Evolutionary conservation across 2,329 filamentous ascomycete genomes (phyloP).

Genomic region (Calonectria honghensis): DNA sequence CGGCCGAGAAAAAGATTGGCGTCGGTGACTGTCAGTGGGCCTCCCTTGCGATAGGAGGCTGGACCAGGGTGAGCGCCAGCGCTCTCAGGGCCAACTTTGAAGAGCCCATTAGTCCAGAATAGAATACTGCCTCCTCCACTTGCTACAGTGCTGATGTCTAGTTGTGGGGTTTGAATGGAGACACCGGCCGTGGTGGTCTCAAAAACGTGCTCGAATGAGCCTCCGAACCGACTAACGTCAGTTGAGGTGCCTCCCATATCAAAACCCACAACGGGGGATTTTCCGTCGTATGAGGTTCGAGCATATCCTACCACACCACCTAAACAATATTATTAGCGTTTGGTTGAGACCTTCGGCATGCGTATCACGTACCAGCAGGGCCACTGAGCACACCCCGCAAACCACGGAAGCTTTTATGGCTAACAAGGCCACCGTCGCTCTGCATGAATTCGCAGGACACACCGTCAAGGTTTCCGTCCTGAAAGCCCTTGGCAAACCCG

Average conservation of each 20-base stretch:
- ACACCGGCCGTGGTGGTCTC: slow-evolving; percentile 82
- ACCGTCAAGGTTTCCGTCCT: slow-evolving; percentile 43
- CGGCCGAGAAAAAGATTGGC: slow-evolving; percentile 81
- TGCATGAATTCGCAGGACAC: slow-evolving; percentile 48
- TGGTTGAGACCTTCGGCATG: rapidly evolving
- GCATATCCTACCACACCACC: slow-evolving; percentile 43
- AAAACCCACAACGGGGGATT: slow-evolving; percentile 51
- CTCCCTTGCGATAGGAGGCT: slow-evolving; percentile 81
- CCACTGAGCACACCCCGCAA: slow-evolving; percentile 50
- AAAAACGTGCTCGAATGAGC: slow-evolving; percentile 83
- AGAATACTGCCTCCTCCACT: slow-evolving; percentile 71
- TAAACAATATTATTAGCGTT: not conserved
- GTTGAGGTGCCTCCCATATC: slow-evolving; percentile 77
- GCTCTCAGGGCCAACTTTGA: slow-evolving; percentile 82
- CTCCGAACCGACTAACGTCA: slow-evolving; percentile 82
- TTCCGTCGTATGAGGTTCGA: slow-evolving; percentile 42
- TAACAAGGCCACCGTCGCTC: slow-evolving; percentile 52
- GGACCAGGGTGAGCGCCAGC: slow-evolving; percentile 83
- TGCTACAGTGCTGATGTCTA: slow-evolving; percentile 83
- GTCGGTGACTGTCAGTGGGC: slow-evolving; percentile 82
- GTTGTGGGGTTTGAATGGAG: slow-evolving; percentile 81
- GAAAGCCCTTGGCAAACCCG: slow-evolving; percentile 50
- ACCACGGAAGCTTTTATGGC: slow-evolving; percentile 51
- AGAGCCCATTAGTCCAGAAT: slow-evolving; percentile 81
- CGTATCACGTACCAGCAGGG: slow-evolving; percentile 47